These are phyloP conservation scores for Croton setiger DNA, from an alignment of 441 rosid genomes.

Conservation along the genomic window DNA sequence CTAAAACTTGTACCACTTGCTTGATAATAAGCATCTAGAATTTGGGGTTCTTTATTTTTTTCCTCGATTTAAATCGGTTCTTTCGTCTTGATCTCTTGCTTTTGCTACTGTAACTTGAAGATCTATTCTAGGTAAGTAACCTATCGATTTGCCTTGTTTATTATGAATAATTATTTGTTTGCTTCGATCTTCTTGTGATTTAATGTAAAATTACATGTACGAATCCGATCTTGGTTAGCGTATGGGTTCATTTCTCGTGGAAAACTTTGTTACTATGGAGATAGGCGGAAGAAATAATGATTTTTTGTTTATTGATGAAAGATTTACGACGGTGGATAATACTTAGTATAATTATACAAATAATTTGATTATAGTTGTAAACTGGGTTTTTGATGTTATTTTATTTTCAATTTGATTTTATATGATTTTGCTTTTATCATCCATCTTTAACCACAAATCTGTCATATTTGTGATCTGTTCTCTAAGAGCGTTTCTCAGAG, in stretches of 20 bases:
- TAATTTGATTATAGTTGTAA: too few species aligned
- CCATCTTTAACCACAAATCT: background rate
- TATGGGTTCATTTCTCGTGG: background rate
- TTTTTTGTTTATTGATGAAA: background rate
- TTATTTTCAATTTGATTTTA: background rate
- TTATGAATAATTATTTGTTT: background rate
- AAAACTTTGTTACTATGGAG: background rate
- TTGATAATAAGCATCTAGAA: background rate
- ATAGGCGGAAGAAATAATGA: background rate
- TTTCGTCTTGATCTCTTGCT: background rate
- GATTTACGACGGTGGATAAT: background rate
- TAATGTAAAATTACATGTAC: background rate
- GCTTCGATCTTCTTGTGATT: background rate
- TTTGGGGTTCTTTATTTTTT: background rate
- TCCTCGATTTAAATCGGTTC: background rate
- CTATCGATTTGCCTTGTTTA: background rate
- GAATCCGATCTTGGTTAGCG: background rate
- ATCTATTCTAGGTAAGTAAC: conserved; percentile 17
- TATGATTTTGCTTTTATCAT: background rate
- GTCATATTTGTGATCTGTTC: background rate
- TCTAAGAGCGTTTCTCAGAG: background rate
- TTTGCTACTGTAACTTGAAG: background rate
- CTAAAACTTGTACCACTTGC: too few species aligned
- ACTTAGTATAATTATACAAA: background rate
- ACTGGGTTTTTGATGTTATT: background rate